Evolutionary conservation across 2,329 filamentous ascomycete species (phyloP).

Genomic region (Penicillium sp.): DNA sequence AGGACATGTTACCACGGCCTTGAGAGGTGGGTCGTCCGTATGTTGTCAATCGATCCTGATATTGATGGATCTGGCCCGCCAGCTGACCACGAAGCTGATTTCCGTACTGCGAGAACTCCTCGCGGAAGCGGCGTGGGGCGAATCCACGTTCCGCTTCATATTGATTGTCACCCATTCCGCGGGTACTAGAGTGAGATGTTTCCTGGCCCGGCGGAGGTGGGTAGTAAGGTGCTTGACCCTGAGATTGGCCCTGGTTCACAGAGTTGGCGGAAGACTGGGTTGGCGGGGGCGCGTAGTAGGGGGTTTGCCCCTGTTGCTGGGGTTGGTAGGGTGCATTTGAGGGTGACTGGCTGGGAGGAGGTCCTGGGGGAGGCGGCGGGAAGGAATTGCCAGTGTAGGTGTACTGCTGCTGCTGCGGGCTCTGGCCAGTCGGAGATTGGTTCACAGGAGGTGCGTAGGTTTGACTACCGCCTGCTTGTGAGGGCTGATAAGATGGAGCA

Average conservation of each 20-base stretch:
- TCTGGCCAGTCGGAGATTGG: not conserved
- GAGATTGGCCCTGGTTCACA: slow-evolving; percentile 12
- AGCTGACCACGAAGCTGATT: slow-evolving; percentile 41
- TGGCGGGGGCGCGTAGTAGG: slow-evolving; percentile 10
- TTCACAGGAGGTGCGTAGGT: slow-evolving; percentile 7
- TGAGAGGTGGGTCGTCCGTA: slow-evolving; percentile 25
- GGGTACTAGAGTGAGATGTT: slow-evolving; percentile 30
- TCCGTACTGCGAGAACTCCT: slow-evolving; percentile 39
- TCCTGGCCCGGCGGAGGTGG: slow-evolving; percentile 42
- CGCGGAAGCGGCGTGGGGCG: slow-evolving; percentile 35
- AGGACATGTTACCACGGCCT: slow-evolving; percentile 36
- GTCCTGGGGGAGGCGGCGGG: slow-evolving; percentile 41
- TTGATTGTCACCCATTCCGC: slow-evolving; percentile 35
- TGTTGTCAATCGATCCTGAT: slow-evolving; percentile 39
- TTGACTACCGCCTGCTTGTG: slow-evolving; percentile 2
- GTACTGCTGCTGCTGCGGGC: slow-evolving; percentile 18
- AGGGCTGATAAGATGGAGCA: slow-evolving; percentile 4
- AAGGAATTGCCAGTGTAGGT: slow-evolving; percentile 35
- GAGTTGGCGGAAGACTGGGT: slow-evolving; percentile 7
- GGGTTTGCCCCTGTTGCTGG: slow-evolving; percentile 12
- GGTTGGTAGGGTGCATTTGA: slow-evolving; percentile 12
- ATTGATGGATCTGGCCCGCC: slow-evolving; percentile 45
- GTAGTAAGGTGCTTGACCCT: slow-evolving; percentile 39
- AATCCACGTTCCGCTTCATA: slow-evolving; percentile 39
- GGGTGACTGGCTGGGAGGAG: slow-evolving; percentile 26